Base-by-base conservation (phyloP, 768 basidiomycete genomes). In the Pleurotus tuoliensis region DNA sequence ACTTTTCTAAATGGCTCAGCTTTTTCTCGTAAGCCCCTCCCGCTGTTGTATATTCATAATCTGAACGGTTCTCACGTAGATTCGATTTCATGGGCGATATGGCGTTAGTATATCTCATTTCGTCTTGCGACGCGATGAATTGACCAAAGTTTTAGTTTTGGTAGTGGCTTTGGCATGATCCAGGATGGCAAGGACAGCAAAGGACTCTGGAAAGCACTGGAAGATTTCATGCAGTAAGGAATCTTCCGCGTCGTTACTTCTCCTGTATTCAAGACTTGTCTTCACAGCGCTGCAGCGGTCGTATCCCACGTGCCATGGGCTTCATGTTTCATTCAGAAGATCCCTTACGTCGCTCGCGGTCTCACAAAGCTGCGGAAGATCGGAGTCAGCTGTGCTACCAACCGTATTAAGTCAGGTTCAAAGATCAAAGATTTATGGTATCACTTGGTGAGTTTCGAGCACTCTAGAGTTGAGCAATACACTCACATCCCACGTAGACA, bases 81-180 rank as follows among this genome's bases (percentile, higher is more conserved):
- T 76, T 70, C 53, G 76, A 78, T 56, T 67, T 76, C 53, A 76
- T 77, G 74, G 70, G 69, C 13, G 74, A 76, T 49, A 69, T 78
- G 64, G 73, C 73, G 71, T 73, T 57, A 38, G 62, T 66, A 4
- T 20, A 39, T 55, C 66, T 61, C 59, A 59, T 58, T 60, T 57
- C 41, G n/a, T 22, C 47, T 3, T 37, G 44, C 15, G 22, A 18
- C 16, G 15, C 27, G 37, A 5, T 34, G 11, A 25, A 15, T 13
- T n/a, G 38, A 58, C 12, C 13, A 18, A 37, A 15, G 25, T 4
- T 40, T 25, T 50, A 68, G 66, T 5, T 77, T 77, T 55, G 73
- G 75, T 22, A 72, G 72, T 18, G 71, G 71, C 3, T 71, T 70
- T 12, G 71, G 73, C 38, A 66, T 75, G 60, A 60, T 77, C 53